Conservation (phyloP, 306 rosid species). For the Lotus japonicus region DNA sequence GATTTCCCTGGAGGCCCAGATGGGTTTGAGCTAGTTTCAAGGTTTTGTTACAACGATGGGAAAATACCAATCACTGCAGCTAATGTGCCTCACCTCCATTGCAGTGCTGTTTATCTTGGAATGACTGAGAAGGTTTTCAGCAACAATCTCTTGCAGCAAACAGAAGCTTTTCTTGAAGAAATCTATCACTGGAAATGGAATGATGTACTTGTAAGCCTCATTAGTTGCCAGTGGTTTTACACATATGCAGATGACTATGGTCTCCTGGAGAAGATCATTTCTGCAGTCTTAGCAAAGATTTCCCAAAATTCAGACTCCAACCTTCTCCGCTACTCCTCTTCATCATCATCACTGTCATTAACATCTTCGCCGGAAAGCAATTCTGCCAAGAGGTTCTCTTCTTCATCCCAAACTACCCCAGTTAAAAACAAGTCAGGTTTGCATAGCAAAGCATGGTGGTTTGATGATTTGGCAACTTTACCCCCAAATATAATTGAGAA, state of each 20-base stretch:
- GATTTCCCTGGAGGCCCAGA: constrained; percentile 77
- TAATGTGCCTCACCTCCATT: constrained; percentile 60
- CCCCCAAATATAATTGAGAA: constrained; percentile 61
- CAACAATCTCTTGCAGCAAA: constrained; percentile 62
- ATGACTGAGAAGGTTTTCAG: constrained; percentile 49
- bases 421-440: constrained; percentile 36
- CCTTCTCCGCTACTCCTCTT: constrained; percentile 8
- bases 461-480: constrained; percentile 58
- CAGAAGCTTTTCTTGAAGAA: constrained; percentile 51
- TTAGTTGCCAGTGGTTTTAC: constrained; percentile 38
- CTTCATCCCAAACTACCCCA: constrained; percentile 43
- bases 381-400: constrained; percentile 38
- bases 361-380: constrained; percentile 59
- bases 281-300: constrained; percentile 46
- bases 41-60: constrained; percentile 63
- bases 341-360: constrained; percentile 38
- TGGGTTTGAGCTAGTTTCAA: constrained; percentile 68
- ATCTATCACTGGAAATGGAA: constrained; percentile 58
- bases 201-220: constrained; percentile 46
- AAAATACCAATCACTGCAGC: constrained; percentile 42
- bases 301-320: constrained; percentile 44
- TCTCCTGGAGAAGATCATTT: constrained; percentile 54
- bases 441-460: constrained; percentile 73
- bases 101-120: constrained; percentile 59
- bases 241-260: constrained; percentile 55